Conservation (phyloP, 192 early-diverging fungal genomes). For the Coemansia sp. region DNA sequence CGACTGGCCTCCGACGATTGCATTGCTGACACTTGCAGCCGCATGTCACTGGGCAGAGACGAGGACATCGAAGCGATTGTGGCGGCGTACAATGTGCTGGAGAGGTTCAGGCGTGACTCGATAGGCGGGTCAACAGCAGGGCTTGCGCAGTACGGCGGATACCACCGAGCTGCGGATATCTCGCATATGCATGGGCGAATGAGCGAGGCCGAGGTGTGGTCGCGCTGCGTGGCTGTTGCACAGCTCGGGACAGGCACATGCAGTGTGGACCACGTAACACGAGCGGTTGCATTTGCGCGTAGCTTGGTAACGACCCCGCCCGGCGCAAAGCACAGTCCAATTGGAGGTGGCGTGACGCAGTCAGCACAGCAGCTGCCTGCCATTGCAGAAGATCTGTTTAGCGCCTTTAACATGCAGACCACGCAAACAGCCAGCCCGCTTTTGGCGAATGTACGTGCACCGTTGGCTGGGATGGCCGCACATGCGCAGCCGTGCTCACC, state of each 20-base stretch:
- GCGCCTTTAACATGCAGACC: constrained; percentile 27
- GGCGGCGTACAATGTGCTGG: constrained; percentile 40
- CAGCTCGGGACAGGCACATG: constrained; percentile 17
- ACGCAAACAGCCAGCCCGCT: constrained; percentile 9
- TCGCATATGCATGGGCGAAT: constrained; percentile 41
- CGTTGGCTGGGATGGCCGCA: constrained; percentile 10
- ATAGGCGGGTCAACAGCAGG: neutral
- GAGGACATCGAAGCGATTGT: constrained; percentile 23
- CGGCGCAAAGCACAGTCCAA: neutral
- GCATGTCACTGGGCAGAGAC: neutral
- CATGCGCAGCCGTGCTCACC: constrained; percentile 25
- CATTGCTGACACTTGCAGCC: neutral
- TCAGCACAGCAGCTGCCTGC: constrained; percentile 16
- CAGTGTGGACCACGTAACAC: constrained; percentile 22
- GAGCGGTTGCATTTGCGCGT: constrained; percentile 30
- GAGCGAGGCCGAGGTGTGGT: constrained; percentile 30
- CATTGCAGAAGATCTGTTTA: constrained; percentile 36
- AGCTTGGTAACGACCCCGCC: constrained; percentile 8
- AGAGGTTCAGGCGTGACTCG: constrained; percentile 34
- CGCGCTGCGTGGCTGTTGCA: constrained; percentile 20
- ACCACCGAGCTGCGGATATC: constrained; percentile 32
- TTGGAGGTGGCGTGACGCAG: neutral
- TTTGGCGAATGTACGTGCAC: constrained; percentile 5
- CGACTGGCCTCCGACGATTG: neutral
- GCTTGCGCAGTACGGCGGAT: constrained; percentile 19